Base-by-base conservation (phyloP, 495 filamentous ascomycete species). In the Aspergillus cavernicola region DNA sequence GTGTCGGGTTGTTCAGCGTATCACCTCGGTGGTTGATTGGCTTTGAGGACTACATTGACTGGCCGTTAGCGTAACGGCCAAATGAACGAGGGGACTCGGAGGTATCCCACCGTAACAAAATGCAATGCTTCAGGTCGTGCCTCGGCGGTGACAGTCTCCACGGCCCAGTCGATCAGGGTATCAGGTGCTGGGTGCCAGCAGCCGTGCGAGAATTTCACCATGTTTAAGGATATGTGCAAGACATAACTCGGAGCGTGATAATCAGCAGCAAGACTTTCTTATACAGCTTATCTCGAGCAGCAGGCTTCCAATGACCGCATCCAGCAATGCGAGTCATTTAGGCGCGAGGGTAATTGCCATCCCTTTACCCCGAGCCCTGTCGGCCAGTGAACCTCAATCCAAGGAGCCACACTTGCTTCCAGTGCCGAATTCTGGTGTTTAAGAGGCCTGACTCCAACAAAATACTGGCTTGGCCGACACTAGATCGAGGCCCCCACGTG, bases 191-290 rank as follows among this genome's bases (percentile, higher is more conserved):
- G 51, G 28, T 53, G 51, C 51, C 51, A 53, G 32, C 51, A 53
- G n/a, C 51, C 51, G 51, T 53, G 51, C 5, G 51, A 53, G 22
- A 53, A 45, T 19, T 53, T 53, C 3, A 46, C 51, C 51, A 53
- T 53, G 26, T 1, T n/a, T 6, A 8, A 28, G 19, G 33, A 15
- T 13, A 4, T 11, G 10, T 37, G 18, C 28, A 16, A 8, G 8
- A 6, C 19, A 18, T 3, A 3, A 1, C 7, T 12, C 4, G 6
- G 19, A 11, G 9, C 1, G 15, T n/a, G 6, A 22, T 24, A 11
- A 23, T n/a, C 38, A 41, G 18, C 38, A 19, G 38, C 6, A 24
- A 19, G 22, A 19, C 20, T 22, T 24, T 41, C 38, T 41, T 41
- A 41, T 41, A 41, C 38, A 18, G n/a, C n/a, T n/a, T 9, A 28